Evolutionary conservation across 257 asterid species (phyloP), one percentile per base, ranked within the genome.

Genomic region (Solanum habrochaites): DNA sequence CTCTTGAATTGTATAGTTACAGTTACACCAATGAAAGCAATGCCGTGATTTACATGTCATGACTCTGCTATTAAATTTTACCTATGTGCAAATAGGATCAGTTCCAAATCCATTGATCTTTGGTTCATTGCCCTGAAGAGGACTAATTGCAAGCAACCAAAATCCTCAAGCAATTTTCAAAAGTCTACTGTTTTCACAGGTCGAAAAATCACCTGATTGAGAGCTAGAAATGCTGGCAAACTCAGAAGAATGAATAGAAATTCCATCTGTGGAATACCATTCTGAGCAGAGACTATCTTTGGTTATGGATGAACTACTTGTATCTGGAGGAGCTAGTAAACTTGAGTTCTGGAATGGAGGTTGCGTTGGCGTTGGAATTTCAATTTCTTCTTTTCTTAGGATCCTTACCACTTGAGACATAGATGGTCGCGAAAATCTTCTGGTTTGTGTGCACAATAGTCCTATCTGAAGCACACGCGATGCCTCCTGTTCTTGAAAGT

Each of bases 391-490:
- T 20, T 49, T 11, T 81, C 45, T 81, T 31, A 81, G 67, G 12
- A 49, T 49, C 0, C 20, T 49, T 31, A 81, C 85, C 45, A 81
- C 85, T 49, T 81, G 69, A 81, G 85, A 49, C 85, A 81, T 81
- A 29, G 85, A 81, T 81, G 85, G 85, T 29, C 85, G 85, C 7
- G 69, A 81, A 81, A 81, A 81, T 81, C 85, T 49, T 81, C 85
- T 81, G 20, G 70, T 81, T 81, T 81, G 85, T 31, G 85, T 49
- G 64, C 85, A 81, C 8, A 81, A 11, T 49, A 49, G 21, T 27
- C 69, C 85, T 29, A 81, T 45, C 40, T 49, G 85, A 49, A 81
- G 85, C 45, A 81, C 85, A n/a, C 70, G 70, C 25, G 69, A 81
- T 29, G 85, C 85, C 85, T 81, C 69, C 31, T 29, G 4, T 81